These are phyloP conservation scores for Westerdykella aurantiaca DNA, from an alignment of 2,329 filamentous ascomycete genomes.

Conservation along the genomic window DNA sequence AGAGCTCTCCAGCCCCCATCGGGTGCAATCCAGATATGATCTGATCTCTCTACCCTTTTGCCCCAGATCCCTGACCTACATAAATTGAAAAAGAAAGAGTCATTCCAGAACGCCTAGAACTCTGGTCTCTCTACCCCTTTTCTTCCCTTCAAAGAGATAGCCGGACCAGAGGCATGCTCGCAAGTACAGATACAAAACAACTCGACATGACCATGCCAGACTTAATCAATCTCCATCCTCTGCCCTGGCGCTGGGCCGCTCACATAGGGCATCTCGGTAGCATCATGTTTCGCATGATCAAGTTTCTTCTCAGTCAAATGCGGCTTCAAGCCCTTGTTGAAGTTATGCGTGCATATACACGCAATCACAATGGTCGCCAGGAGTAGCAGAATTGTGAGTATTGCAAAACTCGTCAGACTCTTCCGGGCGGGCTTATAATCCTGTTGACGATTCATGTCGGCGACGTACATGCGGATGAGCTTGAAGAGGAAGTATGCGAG, in stretches of 20 bases:
- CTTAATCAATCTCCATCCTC: conserved; percentile 39
- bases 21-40: too few species aligned
- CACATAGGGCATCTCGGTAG: conserved; percentile 46
- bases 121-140: too few species aligned
- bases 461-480: conserved; percentile 85
- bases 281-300: conserved; percentile 47
- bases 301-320: conserved; percentile 64
- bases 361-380: conserved; percentile 84
- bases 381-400: conserved; percentile 85
- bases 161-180: too few species aligned
- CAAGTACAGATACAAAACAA: too few species aligned
- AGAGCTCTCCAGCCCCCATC: too few species aligned
- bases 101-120: too few species aligned
- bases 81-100: too few species aligned
- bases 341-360: conserved; percentile 83
- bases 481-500: conserved; percentile 98
- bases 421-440: conserved; percentile 74
- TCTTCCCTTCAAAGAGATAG: too few species aligned
- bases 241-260: conserved; percentile 41
- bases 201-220: neutral
- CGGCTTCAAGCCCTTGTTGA: conserved; percentile 79
- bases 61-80: too few species aligned
- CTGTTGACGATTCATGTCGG: conserved; percentile 40
- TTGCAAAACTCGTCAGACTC: conserved; percentile 86
- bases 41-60: neutral